Conservation (phyloP, 495 filamentous ascomycete species). For the Penicillium pulvis region DNA sequence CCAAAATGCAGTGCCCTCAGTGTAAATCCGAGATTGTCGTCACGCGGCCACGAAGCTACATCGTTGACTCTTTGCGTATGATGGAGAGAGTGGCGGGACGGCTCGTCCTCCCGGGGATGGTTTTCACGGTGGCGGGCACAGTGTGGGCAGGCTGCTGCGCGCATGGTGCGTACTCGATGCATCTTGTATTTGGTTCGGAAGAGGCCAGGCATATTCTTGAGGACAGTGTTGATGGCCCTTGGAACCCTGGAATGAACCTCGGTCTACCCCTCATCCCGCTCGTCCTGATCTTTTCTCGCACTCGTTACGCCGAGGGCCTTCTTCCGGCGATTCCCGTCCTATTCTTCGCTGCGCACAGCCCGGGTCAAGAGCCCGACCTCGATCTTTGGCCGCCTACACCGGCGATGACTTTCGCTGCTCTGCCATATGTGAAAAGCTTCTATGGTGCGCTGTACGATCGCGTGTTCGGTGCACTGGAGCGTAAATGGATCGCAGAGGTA, state of each 20-base stretch:
- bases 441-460: slow-evolving; percentile 70
- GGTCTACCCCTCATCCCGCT: slow-evolving; percentile 65
- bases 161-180: slow-evolving; percentile 61
- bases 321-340: slow-evolving; percentile 64
- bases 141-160: slow-evolving; percentile 57
- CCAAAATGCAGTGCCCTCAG: slow-evolving; percentile 77
- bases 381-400: slow-evolving; percentile 74
- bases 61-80: slow-evolving; percentile 60
- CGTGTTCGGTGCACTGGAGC: slow-evolving; percentile 63
- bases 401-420: slow-evolving; percentile 64
- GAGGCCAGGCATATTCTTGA: slow-evolving; percentile 56
- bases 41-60: slow-evolving; percentile 66
- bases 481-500: slow-evolving; percentile 65
- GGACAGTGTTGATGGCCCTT: slow-evolving; percentile 38
- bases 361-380: slow-evolving; percentile 43
- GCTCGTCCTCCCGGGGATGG: slow-evolving; percentile 60
- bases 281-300: slow-evolving; percentile 60
- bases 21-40: slow-evolving; percentile 83
- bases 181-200: slow-evolving; percentile 62
- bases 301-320: slow-evolving; percentile 57
- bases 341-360: slow-evolving; percentile 57
- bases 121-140: slow-evolving; percentile 55
- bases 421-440: slow-evolving; percentile 67
- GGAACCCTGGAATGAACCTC: slow-evolving; percentile 48
- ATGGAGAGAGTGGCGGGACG: slow-evolving; percentile 56